Conservation (phyloP, 306 rosid species). For the Mucuna pruriens region DNA sequence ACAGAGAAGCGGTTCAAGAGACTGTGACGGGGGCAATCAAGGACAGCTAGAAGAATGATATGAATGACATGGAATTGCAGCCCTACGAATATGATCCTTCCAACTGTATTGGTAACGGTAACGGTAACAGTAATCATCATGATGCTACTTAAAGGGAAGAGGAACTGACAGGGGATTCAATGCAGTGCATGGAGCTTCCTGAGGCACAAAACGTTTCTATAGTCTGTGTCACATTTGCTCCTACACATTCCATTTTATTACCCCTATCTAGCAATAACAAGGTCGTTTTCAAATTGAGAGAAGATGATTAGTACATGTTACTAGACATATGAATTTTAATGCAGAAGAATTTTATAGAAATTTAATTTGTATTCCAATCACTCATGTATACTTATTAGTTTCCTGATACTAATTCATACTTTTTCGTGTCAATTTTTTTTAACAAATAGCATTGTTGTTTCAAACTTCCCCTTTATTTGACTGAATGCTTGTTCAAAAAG, state of each 20-base stretch:
- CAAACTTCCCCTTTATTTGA: no score
- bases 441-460: no score
- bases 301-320: background rate
- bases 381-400: background rate
- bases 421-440: no score
- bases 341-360: background rate
- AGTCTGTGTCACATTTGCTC: background rate
- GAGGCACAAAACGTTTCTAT: background rate
- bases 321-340: background rate
- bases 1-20: slow-evolving; percentile 29
- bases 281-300: background rate
- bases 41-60: slow-evolving; percentile 8
- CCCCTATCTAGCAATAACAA: background rate
- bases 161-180: background rate
- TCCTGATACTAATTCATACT: no score
- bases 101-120: background rate
- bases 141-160: background rate
- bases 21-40: background rate
- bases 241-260: background rate
- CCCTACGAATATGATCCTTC: background rate
- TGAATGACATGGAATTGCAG: slow-evolving; percentile 45
- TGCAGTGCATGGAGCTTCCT: no score
- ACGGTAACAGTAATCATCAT: background rate
- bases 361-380: background rate
- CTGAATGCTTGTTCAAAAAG: no score